These are phyloP conservation scores for Yamadazyma buinensis DNA, from an alignment of 1,139 yeast genomes.

Conservation along the genomic window DNA sequence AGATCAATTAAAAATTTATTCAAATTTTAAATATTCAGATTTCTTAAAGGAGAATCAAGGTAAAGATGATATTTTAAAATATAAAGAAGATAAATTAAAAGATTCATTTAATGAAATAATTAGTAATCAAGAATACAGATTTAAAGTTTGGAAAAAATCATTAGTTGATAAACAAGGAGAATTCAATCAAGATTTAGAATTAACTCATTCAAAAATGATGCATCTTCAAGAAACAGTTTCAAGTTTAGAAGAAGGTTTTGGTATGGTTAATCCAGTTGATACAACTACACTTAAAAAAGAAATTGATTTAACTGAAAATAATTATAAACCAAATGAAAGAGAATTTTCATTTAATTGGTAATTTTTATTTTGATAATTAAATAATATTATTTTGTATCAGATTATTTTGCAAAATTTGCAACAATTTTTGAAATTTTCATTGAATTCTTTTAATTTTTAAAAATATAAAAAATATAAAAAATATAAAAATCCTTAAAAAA, in stretches of 20 bases:
- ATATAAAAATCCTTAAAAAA: no score
- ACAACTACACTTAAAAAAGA: no score
- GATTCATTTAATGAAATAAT: slow-evolving; percentile 47
- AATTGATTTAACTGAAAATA: slow-evolving; percentile 5
- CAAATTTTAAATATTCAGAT: slow-evolving; percentile 24
- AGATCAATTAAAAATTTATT: slow-evolving; percentile 21
- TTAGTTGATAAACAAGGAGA: slow-evolving; percentile 52
- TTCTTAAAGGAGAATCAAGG: not conserved
- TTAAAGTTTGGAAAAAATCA: slow-evolving; percentile 63
- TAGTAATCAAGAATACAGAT: slow-evolving; percentile 52
- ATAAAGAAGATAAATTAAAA: slow-evolving; percentile 40
- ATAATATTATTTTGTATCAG: no score
- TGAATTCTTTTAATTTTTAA: no score
- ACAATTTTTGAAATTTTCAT: no score
- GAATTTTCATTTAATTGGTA: slow-evolving; percentile 2
- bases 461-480: no score
- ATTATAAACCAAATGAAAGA: slow-evolving; percentile 2
- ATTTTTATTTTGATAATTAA: no score
- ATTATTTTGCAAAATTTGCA: no score
- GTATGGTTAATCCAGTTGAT: slow-evolving; percentile 3
- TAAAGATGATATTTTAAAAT: slow-evolving; percentile 43
- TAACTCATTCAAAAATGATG: slow-evolving; percentile 31
- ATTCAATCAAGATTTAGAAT: slow-evolving; percentile 55
- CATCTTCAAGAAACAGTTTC: slow-evolving; percentile 27
- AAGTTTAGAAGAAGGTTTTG: slow-evolving; percentile 10